Evolutionary conservation across 768 basidiomycete species (phyloP), one percentile per base, ranked within the genome.

Genomic region (Lactarius sanguifluus): DNA sequence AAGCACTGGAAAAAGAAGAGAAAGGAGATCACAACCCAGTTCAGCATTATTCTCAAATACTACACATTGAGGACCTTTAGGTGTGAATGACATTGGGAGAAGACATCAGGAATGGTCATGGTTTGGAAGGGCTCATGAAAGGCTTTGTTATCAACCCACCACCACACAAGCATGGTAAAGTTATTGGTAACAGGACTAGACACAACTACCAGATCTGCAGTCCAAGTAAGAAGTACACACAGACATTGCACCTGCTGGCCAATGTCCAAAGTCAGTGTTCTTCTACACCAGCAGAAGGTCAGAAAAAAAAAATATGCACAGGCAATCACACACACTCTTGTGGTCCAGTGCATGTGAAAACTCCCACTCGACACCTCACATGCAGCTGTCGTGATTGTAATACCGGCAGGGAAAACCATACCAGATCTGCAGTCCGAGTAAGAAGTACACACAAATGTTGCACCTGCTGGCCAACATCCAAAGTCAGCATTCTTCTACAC

Each of bases 261-360:
- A 64, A 12, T 20, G 20, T 56, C 23, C 50, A 41, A 65, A 38
- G 57, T 56, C 43, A 50, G 47, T 36, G 8, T 38, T 43, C 2
- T 1, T 28, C 55, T 4, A 10, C n/a, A 5, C 10, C 9, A 41
- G 18, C 2, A 5, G 1, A 5, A 59, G 13, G 52, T 20, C 68
- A n/a, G 25, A n/a, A n/a, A n/a, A n/a, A n/a, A n/a, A n/a, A 18
- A 30, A 2, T 1, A 78, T 83, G 67, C 64, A 86, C 86, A 85
- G 72, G 12, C 81, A 78, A 68, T 87, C 83, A n/a, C 84, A 77
- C 13, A 84, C 78, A 65, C 85, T 86, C 72, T 81, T 83, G 47
- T 78, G 70, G 66, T 86, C 84, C 0, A 85, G 84, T 0, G 83
- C 81, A 72, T 87, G 85, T 25, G 80, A 83, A 73, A 77, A 85